Conservation (phyloP, 208 protist species). For the Leishmania martiniquensis region DNA sequence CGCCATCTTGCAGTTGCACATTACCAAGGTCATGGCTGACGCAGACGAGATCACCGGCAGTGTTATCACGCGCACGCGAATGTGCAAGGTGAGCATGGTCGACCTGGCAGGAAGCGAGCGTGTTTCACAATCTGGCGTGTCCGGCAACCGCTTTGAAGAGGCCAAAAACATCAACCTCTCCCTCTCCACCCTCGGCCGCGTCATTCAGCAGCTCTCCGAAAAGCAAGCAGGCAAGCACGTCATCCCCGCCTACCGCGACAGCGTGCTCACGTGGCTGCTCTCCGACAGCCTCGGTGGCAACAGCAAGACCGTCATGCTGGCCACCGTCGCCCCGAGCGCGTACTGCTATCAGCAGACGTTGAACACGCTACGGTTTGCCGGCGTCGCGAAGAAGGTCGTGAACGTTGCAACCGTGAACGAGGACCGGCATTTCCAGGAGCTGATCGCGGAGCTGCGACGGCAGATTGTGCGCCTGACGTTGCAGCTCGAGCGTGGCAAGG, state of each 20-base stretch:
- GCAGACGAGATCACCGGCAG: slow-evolving; percentile 34
- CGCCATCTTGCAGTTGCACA: slow-evolving; percentile 95
- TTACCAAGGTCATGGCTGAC: slow-evolving; percentile 65
- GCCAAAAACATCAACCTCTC: slow-evolving; percentile 97
- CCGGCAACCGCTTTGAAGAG: slow-evolving; percentile 94
- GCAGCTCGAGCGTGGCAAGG: slow-evolving; percentile 76
- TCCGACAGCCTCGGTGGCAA: slow-evolving; percentile 87
- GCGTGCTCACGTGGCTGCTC: slow-evolving; percentile 89
- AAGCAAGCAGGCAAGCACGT: slow-evolving; percentile 64
- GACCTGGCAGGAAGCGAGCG: slow-evolving; percentile 98
- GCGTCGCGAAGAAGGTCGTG: slow-evolving; percentile 82
- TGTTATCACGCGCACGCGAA: slow-evolving; percentile 66
- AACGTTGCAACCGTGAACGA: slow-evolving; percentile 89
- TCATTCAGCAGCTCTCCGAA: slow-evolving; percentile 89
- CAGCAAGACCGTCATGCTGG: slow-evolving; percentile 91
- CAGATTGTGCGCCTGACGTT: slow-evolving; percentile 84
- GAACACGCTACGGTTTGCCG: slow-evolving; percentile 89
- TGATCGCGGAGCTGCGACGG: slow-evolving; percentile 71
- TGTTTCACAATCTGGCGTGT: slow-evolving; percentile 86
- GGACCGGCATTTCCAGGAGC: slow-evolving; percentile 77
- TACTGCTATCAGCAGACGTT: slow-evolving; percentile 88
- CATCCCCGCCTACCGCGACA: slow-evolving; percentile 87
- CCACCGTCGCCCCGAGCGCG: slow-evolving; percentile 79
- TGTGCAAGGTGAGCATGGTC: slow-evolving; percentile 94
- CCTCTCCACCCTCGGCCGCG: slow-evolving; percentile 91